Evolutionary conservation across 805 yeast genomes (phyloP), one percentile per base, ranked within the genome.

Genomic region (Scheffersomyces lignosus): DNA sequence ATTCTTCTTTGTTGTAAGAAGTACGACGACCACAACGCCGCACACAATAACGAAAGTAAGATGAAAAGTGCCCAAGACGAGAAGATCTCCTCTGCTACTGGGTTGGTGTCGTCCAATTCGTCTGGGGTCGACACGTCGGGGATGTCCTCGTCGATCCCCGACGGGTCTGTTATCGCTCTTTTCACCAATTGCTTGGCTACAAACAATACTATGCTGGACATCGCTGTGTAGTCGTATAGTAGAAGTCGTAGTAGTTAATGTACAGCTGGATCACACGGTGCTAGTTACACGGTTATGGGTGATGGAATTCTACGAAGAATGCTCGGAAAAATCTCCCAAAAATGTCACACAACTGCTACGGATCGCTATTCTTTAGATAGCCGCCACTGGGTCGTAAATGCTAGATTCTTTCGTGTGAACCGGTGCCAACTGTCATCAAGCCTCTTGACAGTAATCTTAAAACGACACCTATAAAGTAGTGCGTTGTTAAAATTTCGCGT

Each of bases 31-130:
- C 97, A 93, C 35, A 93, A 68, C 0, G 99, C 96, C 6, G 90
- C 77, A 40, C 91, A 84, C 31, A 93, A 68, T 30, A 93, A 70
- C 39, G 85, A 78, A 33, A 93, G 60, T 45, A 93, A 71, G 41
- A 93, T 95, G 62, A 89, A 90, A 20, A 93, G 66, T 0, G 99
- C 98, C 99, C 99, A 93, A 0, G 97, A 88, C 4, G 96, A 86
- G 60, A 89, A 93, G 51, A 93, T 88, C 61, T 93, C 99, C 52
- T 91, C 96, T 3, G 91, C 81, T 15, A 88, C 84, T 0, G 98
- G 96, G 53, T 87, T 88, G 5, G 82, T 73, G 20, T 72, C 77
- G 10, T 74, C 83, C 24, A 81, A 87, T 20, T 66, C 74, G 48
- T 76, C 86, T 0, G 81, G 78, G 13, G 74, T 56, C 1, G 70